phyloP scores from a whole-genome alignment of 768 basidiomycete species.

The Rhodotorula kratochvilovae region DNA sequence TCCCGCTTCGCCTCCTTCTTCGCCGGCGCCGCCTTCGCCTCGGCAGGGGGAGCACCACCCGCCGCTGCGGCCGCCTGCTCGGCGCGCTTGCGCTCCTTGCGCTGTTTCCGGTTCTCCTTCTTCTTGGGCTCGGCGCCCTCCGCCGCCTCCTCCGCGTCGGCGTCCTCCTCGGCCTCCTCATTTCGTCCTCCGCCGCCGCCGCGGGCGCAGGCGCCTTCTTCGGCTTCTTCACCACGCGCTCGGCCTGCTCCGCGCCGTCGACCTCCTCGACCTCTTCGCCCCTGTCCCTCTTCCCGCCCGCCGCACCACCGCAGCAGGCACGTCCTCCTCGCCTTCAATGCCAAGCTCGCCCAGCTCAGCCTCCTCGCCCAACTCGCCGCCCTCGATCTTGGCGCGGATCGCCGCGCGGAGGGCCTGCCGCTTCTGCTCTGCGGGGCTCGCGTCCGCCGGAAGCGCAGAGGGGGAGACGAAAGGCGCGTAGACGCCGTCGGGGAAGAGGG shows the following conservation, averaged over 20 bases:
- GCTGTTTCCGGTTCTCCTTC: slow-evolving; percentile 29
- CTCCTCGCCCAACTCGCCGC: slow-evolving; percentile 58
- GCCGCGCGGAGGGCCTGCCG: slow-evolving; percentile 53
- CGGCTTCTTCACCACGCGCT: slow-evolving; percentile 9
- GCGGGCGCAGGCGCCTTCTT: background rate
- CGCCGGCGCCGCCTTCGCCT: slow-evolving; percentile 3
- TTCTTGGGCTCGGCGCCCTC: background rate
- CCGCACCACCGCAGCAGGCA: slow-evolving; percentile 19
- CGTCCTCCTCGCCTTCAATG: slow-evolving; percentile 47
- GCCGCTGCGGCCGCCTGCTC: slow-evolving; percentile 5
- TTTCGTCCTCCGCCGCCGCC: background rate
- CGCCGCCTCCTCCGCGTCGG: slow-evolving; percentile 1
- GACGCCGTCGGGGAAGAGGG: slow-evolving; percentile 63
- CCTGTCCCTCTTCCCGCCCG: slow-evolving; percentile 47
- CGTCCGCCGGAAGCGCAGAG: slow-evolving; percentile 52
- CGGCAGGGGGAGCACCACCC: background rate
- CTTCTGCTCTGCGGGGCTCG: slow-evolving; percentile 35
- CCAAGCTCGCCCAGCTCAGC: slow-evolving; percentile 56
- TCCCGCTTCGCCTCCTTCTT: background rate
- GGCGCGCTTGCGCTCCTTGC: slow-evolving; percentile 22
- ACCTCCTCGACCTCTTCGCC: slow-evolving; percentile 40
- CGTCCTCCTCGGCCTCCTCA: slow-evolving; percentile 1
- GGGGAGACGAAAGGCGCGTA: slow-evolving; percentile 15
- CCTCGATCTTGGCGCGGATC: slow-evolving; percentile 60
- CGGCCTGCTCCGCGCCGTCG: background rate